A percentile compares a stretch with the other conserved stretches of the same genome.
Evolutionary conservation across 208 protist genomes (phyloP).

Genomic region (Acanthamoeba castellanii): DNA sequence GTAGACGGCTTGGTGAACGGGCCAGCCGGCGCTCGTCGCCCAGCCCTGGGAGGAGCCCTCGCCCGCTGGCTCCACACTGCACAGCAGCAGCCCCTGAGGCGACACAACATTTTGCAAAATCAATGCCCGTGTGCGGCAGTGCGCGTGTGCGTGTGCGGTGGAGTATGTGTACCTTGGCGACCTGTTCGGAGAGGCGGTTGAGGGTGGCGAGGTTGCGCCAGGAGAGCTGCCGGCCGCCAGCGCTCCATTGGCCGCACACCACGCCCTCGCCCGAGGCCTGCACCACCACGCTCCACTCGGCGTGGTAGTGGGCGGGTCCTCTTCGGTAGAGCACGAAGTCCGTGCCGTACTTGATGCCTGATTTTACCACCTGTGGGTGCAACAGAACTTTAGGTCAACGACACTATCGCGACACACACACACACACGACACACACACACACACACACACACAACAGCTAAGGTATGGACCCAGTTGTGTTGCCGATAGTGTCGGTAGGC

Average conservation of each 20-base stretch:
- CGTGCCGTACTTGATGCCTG: conserved; percentile 50
- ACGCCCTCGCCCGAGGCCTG: background rate
- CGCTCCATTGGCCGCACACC: conserved; percentile 21
- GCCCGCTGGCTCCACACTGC: background rate
- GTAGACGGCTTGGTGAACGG: conserved; percentile 13
- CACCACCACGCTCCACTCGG: conserved; percentile 60
- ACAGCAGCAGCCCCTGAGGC: background rate
- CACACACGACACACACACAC: background rate
- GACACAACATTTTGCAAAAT: background rate
- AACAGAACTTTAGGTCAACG: background rate
- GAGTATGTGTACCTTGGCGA: conserved; percentile 4
- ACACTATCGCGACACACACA: background rate
- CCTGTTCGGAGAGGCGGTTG: conserved; percentile 42
- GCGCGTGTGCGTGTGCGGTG: background rate
- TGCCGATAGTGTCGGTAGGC: conserved; percentile 18
- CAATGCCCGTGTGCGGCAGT: background rate
- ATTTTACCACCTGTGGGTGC: background rate
- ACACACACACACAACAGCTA: background rate
- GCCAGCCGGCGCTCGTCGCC: background rate
- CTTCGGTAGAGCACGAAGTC: conserved; percentile 57
- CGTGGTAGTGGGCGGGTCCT: background rate
- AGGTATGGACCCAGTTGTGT: background rate
- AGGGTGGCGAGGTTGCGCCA: conserved; percentile 22
- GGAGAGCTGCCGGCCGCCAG: conserved; percentile 37
- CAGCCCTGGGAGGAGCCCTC: background rate